Evolutionary conservation across 1,284 basidiomycete genomes (phyloP), one percentile per base, ranked within the genome.

Genomic region (Phlebopus sp.): DNA sequence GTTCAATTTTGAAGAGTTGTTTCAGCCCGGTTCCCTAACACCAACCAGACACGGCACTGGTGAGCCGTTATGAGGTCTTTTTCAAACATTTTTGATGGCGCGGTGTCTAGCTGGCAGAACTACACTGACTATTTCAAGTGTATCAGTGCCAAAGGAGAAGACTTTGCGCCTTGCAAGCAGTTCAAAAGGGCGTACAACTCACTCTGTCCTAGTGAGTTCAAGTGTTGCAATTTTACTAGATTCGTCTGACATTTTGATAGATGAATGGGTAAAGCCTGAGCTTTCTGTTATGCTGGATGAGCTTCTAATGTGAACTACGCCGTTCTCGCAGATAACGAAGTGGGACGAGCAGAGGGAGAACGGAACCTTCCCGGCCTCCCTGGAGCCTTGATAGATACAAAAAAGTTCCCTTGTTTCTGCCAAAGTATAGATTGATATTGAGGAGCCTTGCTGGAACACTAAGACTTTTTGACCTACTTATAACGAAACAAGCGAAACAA

Each of bases 101-200:
- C 17, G 7, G 13, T 21, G 15, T n/a, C n/a, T 36, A 90, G 86
- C 71, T 92, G 86, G 85, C 95, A 97, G 76, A 95, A 94, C 75
- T 97, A 93, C 72, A 87, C 90, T 52, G 93, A 99, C 74, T 97
- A 96, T 80, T 92, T 92, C 86, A 97, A 96, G 74, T 99, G 97
- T 70, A 77, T 98, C 62, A 77, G 90, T 64, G 94, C 93, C 61
- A 98, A 97, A 78, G 97, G 97, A 57, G 96, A 99, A 64, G 97
- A 99, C 53, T 98, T 87, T 69, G 84, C 87, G 18, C 94, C 97
- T 8, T 99, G 97, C 89, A 94, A 96, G 77, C 94, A 97, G 76
- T 99, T 99, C 86, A 92, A 90, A 78, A 84, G 86, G 68, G 91
- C 92, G 31, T 99, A 93, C 81, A 82, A 92, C 78, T 94, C 95